Base-by-base conservation (phyloP, 208 protist species). In the Wallacemonas rigidus region DNA sequence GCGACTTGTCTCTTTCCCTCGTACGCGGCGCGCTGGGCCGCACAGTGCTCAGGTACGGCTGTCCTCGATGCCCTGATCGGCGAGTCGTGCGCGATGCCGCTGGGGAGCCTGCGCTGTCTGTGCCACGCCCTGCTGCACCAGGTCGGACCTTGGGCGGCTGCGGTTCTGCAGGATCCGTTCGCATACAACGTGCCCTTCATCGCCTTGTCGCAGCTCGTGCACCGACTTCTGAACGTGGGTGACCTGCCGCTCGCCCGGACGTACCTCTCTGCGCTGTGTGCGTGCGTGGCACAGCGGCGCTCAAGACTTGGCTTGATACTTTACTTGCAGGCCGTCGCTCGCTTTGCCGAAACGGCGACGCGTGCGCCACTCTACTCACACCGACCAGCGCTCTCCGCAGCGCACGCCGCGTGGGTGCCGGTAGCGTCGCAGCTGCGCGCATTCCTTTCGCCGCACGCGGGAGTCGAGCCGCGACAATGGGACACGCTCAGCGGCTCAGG, bases 161-260 rank as follows among this genome's bases (percentile, higher is more conserved):
- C 17, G 40, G 69, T 89, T 54, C 73, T 93, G 38, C 9, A 41
- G 6, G 80, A 93, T 51, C 74, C 80, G n/a, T 77, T 86, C 54
- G 75, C 77, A 5, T 58, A 79, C 5, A 57, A 53, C 39, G 75
- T 89, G 36, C 9, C 87, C 12, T 71, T 88, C 40, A 56, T 44
- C 1, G 81, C 75, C 45, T 57, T 90, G 14, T 36, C 69, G 1
- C 61, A 56, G 45, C 70, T 89, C 17, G 67, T 78, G 45, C 36
- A 67, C 2, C 36, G 36, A 9, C 74, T 83, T 9, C 65, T 89
- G 45, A 67, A 77, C 14, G 75, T 69, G 26, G 83, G 88, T 17
- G 88, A 93, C 56, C 58, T 71, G 9, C 79, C 85, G n/a, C 68
- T 90, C 26, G 88, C 85, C 11, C 81, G 83, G 56, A 77, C 76